Evolutionary conservation across 345 rosid species (phyloP), one percentile per base, ranked within the genome.

Genomic region (Corymbia maculata): DNA sequence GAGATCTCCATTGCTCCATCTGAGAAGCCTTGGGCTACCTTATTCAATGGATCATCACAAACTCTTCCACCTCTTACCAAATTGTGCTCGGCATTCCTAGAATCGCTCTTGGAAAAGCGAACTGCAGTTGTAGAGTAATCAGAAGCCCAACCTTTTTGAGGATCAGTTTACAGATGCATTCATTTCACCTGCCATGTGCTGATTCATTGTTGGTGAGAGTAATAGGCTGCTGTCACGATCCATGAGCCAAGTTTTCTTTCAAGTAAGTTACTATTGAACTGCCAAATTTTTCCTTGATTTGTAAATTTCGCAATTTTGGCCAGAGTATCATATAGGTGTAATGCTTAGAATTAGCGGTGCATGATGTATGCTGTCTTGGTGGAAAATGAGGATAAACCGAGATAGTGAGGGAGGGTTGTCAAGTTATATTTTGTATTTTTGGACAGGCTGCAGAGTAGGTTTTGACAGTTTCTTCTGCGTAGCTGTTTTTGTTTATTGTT

Each of bases 21-120:
- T 3, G 99, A 92, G 90, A 98, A 94, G 91, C 95, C 97, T 2
- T 97, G 99, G 99, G 97, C 96, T 88, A 93, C 95, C 7, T 93
- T 98, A 88, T 96, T 96, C 94, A 91, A 94, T 16, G 97, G 98
- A 12, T 90, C 99, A 6, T 96, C 99, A 7, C 97, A 97, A 88
- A 94, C 91, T 86, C 97, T 96, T 88, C 98, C 99, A 8, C 98
- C 99, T 6, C 96, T 96, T 16, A 90, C 94, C 87, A 95, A 94
- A 89, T 75, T 98, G 86, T 98, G 99, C 89, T 91, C 92, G 0
- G 90, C 90, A 79, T 97, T 97, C 93, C 90, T 95, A 57, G 99
- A 95, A 89, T 93, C 98, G 3, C 88, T 98, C 86, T 91, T 97
- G 94, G 97, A 96, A 85, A 98, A 93, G 91, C 94, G 97, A 89